A percentile compares a stretch with the other conserved stretches of the same genome.
Evolutionary conservation across 179 eudicot genomes (phyloP).

Genomic region (Silene vulgaris): DNA sequence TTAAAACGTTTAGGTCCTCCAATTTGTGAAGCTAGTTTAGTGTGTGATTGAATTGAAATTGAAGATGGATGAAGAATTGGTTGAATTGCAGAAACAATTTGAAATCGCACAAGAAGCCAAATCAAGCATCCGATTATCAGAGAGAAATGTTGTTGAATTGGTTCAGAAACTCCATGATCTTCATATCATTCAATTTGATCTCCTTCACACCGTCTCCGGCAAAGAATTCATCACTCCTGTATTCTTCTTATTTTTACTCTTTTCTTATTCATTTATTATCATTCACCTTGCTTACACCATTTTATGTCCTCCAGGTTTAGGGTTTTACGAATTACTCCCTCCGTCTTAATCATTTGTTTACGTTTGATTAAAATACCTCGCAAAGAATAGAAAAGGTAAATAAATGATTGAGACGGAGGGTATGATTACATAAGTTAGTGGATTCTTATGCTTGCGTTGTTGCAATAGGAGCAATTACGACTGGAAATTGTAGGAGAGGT

Average conservation of each 20-base stretch:
- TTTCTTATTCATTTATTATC: background rate
- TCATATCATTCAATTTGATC: slow-evolving; percentile 84
- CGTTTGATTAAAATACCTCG: too few relatives aligned
- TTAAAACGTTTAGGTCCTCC: too few relatives aligned
- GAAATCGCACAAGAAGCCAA: slow-evolving; percentile 89
- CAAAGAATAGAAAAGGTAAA: too few relatives aligned
- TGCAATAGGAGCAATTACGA: slow-evolving; percentile 72
- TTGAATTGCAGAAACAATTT: slow-evolving; percentile 82
- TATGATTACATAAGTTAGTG: background rate
- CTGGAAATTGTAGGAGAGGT: slow-evolving; percentile 68
- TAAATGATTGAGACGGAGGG: too few relatives aligned
- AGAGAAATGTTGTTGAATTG: slow-evolving; percentile 92
- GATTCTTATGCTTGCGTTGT: background rate
- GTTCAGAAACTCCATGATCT: slow-evolving; percentile 87
- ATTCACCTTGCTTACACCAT: background rate
- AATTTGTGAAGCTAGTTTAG: too few relatives aligned
- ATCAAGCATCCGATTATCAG: slow-evolving; percentile 86
- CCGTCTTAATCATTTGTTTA: too few relatives aligned
- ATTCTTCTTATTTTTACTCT: background rate
- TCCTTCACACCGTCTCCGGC: slow-evolving; percentile 89
- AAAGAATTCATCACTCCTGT: slow-evolving; percentile 96
- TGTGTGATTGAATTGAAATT: background rate
- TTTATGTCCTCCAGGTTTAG: slow-evolving; percentile 9
- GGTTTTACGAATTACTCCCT: slow-evolving; percentile 8
- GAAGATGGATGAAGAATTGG: slow-evolving; percentile 73